These are phyloP conservation scores for Pseudopithomyces chartarum DNA, from an alignment of 2,329 filamentous ascomycete genomes.

Conservation along the genomic window DNA sequence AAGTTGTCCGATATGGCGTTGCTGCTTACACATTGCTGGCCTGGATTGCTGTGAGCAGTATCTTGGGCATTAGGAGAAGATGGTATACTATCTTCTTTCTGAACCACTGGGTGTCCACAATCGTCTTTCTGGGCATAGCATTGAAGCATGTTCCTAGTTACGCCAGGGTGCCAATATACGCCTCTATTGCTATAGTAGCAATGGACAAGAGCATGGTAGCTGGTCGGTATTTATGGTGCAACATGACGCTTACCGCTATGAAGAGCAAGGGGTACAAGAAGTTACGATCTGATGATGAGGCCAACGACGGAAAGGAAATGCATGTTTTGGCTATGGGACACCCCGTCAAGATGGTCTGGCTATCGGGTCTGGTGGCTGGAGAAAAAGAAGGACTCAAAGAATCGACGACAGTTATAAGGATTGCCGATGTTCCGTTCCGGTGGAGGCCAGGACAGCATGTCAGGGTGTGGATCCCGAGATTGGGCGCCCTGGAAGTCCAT, in stretches of 20 bases:
- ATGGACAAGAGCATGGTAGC: constrained; percentile 20
- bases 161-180: constrained; percentile 25
- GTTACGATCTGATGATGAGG: constrained; percentile 7
- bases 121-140: constrained; percentile 24
- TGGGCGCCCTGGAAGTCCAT: constrained; percentile 31
- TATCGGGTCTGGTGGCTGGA: constrained; percentile 11
- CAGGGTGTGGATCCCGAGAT: constrained; percentile 29
- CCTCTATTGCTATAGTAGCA: constrained; percentile 19
- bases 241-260: constrained; percentile 20
- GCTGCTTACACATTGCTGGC: constrained; percentile 26
- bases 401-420: constrained; percentile 25
- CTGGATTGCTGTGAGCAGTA: constrained; percentile 31
- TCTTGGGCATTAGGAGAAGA: constrained; percentile 28
- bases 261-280: constrained; percentile 7
- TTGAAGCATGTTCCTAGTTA: constrained; percentile 31
- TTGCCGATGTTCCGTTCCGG: constrained; percentile 26
- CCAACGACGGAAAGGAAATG: constrained; percentile 6
- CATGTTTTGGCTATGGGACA: constrained; percentile 25
- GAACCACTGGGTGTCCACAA: constrained; percentile 32
- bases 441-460: constrained; percentile 40
- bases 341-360: constrained; percentile 27
- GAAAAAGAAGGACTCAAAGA: constrained; percentile 8
- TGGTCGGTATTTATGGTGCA: constrained; percentile 20
- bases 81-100: constrained; percentile 32
- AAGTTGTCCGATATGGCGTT: constrained; percentile 29